Percentiles rank a stretch among this genome's conserved stretches.
Conservation (phyloP, 345 rosid genomes). For the Psidium friedrichsthalianum region DNA sequence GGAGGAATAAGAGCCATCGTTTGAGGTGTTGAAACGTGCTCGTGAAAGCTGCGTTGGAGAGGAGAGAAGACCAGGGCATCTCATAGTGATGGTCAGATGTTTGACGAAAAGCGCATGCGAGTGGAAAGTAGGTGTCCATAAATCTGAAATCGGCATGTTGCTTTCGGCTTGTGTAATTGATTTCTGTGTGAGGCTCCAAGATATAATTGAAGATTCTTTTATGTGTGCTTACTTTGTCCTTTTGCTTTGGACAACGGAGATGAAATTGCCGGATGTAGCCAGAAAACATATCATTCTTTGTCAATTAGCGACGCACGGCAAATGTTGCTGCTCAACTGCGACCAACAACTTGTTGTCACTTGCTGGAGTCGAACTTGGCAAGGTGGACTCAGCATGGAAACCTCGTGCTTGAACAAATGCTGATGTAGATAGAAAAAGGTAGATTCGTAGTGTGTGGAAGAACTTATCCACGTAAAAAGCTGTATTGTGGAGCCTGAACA, state of each 20-base stretch:
- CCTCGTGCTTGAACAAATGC: not conserved
- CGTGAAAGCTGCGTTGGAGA: not conserved
- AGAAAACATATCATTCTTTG: conserved; percentile 86
- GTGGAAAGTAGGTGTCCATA: not conserved
- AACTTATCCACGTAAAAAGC: not conserved
- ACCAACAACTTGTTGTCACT: not conserved
- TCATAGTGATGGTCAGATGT: not conserved
- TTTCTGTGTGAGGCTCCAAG: not conserved
- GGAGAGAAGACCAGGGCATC: not conserved
- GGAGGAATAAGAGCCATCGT: not conserved
- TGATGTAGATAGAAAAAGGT: too few species aligned
- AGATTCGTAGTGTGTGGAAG: not conserved
- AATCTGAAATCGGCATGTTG: not conserved
- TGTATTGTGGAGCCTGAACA: not conserved
- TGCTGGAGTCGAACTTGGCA: not conserved
- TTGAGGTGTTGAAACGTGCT: not conserved
- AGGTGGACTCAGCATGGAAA: not conserved
- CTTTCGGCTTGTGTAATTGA: not conserved
- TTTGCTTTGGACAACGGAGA: not conserved
- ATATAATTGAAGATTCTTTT: not conserved
- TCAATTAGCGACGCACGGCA: conserved; percentile 40
- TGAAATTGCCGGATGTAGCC: conserved; percentile 1
- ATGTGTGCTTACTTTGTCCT: not conserved
- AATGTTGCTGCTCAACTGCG: conserved; percentile 67
- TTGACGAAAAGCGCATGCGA: not conserved